Evolutionary conservation across 257 asterid species (phyloP).

Genomic region (Nicotiana tomentosiformis): DNA sequence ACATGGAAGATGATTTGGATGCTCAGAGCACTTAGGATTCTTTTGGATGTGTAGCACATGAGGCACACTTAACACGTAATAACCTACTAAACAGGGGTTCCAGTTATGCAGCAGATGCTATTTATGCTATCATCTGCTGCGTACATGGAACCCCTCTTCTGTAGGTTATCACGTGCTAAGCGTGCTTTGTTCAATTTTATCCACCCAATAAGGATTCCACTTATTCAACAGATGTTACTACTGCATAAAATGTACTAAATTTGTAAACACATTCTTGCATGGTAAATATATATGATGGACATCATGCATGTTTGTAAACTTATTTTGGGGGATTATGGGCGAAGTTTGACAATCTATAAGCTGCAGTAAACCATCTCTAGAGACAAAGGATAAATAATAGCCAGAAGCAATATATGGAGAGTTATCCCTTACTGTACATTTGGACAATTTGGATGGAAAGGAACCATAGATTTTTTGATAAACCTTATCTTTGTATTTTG

Average conservation of each 20-base stretch:
- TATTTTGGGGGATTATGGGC: neutral
- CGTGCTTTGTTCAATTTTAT: neutral
- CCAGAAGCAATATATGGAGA: neutral
- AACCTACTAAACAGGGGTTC: neutral
- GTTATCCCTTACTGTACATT: neutral
- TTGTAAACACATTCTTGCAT: neutral
- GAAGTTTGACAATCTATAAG: neutral
- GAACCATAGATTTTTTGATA: neutral
- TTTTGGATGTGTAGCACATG: neutral
- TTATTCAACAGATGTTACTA: neutral
- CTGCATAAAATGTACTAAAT: neutral
- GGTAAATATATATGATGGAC: neutral
- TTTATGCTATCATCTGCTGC: too few relatives aligned
- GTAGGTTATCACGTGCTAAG: too few relatives aligned
- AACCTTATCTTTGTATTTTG: neutral
- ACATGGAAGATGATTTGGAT: neutral
- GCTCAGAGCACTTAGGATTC: neutral
- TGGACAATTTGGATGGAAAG: neutral
- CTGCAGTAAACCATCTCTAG: neutral
- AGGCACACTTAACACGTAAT: neutral
- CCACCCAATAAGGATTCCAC: neutral
- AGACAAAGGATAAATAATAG: neutral
- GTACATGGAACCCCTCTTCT: too few relatives aligned
- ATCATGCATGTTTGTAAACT: neutral
- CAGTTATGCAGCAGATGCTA: neutral